These are phyloP conservation scores for Fusarium lyarnte DNA, from an alignment of 2,329 filamentous ascomycete genomes.

Conservation along the genomic window DNA sequence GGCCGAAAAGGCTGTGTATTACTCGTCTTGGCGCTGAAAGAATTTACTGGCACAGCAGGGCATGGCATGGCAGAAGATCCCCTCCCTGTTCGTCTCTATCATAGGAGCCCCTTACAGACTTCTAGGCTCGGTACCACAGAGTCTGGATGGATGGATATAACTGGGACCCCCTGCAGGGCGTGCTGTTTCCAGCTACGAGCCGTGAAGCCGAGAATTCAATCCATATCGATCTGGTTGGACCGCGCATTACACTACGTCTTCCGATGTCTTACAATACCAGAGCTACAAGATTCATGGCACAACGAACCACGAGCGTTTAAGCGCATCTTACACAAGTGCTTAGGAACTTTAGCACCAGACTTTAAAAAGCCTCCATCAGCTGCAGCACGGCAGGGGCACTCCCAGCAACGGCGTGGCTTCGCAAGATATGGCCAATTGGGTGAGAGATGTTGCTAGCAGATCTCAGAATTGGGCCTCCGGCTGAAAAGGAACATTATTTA, in stretches of 20 bases:
- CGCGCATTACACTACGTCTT: neutral
- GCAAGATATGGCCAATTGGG: slow-evolving; percentile 33
- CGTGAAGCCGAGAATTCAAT: slow-evolving; percentile 22
- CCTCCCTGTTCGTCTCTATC: neutral
- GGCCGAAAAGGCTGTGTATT: neutral
- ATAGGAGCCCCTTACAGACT: slow-evolving; percentile 14
- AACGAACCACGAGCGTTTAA: slow-evolving; percentile 27
- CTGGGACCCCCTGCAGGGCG: slow-evolving; percentile 2
- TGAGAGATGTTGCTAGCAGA: slow-evolving; percentile 32
- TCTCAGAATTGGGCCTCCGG: slow-evolving; percentile 33
- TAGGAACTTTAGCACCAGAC: neutral
- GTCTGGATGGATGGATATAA: slow-evolving; percentile 5
- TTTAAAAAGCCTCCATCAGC: neutral
- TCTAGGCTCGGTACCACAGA: neutral
- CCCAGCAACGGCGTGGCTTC: slow-evolving; percentile 25
- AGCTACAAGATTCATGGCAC: slow-evolving; percentile 4
- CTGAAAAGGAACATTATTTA: slow-evolving; percentile 23
- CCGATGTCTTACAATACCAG: slow-evolving; percentile 8
- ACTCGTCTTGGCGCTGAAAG: slow-evolving; percentile 7
- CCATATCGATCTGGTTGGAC: slow-evolving; percentile 16
- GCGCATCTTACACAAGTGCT: neutral
- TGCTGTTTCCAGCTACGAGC: slow-evolving; percentile 16
- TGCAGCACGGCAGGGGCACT: slow-evolving; percentile 26
- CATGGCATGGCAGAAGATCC: neutral
- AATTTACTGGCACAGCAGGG: neutral